phyloP scores from a whole-genome alignment of 2,329 filamentous ascomycete genomes.

The Clonostachys rhizophaga region DNA sequence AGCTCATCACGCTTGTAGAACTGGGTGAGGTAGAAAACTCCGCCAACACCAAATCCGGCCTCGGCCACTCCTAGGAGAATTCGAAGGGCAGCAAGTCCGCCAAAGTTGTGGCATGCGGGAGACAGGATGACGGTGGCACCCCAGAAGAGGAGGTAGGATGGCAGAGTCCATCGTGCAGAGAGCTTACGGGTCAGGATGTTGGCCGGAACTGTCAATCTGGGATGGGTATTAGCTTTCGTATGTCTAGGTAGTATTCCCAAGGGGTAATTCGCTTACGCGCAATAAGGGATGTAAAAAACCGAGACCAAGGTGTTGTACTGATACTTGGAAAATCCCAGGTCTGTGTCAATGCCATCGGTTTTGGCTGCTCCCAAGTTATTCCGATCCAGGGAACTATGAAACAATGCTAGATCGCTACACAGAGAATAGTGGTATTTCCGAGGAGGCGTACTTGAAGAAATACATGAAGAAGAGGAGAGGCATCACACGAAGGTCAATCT shows the following conservation, averaged over 20 bases:
- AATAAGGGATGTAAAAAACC: constrained; percentile 74
- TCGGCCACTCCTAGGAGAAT: constrained; percentile 49
- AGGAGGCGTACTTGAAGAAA: no score
- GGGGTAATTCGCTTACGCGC: no score
- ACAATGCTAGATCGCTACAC: not conserved
- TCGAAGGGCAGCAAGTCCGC: constrained; percentile 42
- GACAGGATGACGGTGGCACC: constrained; percentile 61
- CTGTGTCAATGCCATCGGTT: constrained; percentile 10
- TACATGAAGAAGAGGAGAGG: no score
- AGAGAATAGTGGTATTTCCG: no score
- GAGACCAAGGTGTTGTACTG: constrained; percentile 69
- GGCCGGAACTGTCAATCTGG: constrained; percentile 53
- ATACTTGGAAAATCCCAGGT: constrained; percentile 46
- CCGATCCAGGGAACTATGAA: no score
- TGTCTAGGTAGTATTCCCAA: no score
- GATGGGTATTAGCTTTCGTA: no score
- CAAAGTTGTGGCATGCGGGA: constrained; percentile 43
- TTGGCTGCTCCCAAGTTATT: not conserved
- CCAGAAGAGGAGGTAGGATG: constrained; percentile 67
- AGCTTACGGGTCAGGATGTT: constrained; percentile 66
- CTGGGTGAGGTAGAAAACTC: constrained; percentile 46
- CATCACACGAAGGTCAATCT: no score
- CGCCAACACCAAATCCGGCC: constrained; percentile 48
- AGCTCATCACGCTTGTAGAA: constrained; percentile 45
- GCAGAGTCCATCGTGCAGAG: constrained; percentile 62